Percentiles rank a stretch among this genome's conserved stretches.
These are phyloP conservation scores for Cynara cardunculus DNA, from an alignment of 129 eudicot species.

Conservation along the genomic window DNA sequence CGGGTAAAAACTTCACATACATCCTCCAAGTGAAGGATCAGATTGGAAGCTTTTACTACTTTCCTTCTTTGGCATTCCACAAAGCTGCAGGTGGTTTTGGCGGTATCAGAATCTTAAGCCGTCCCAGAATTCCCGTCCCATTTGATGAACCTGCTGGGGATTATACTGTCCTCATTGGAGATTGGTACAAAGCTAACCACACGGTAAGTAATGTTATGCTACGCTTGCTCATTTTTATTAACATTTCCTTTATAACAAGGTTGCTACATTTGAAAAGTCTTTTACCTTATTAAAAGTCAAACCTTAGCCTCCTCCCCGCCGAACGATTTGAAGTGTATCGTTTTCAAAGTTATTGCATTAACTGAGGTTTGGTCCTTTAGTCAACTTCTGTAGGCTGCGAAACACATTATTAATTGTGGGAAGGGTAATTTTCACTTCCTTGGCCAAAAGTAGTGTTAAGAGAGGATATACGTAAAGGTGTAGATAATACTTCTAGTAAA, in stretches of 20 bases:
- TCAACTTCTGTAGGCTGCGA: conserved; percentile 13
- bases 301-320: neutral
- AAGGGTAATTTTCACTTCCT: neutral
- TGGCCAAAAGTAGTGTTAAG: neutral
- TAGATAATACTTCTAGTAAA: neutral
- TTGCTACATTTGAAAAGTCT: neutral
- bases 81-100: conserved; percentile 97
- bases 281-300: conserved; percentile 20
- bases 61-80: conserved; percentile 68
- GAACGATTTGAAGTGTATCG: neutral
- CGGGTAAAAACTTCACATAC: conserved; percentile 85
- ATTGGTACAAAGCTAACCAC: conserved; percentile 80
- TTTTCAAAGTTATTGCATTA: conserved; percentile 7
- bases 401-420: neutral
- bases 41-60: conserved; percentile 85
- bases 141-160: conserved; percentile 72
- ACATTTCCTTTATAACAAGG: too few relatives aligned
- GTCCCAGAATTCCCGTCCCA: conserved; percentile 74
- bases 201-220: conserved; percentile 29
- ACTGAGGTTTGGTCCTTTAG: neutral
- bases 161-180: conserved; percentile 75
- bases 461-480: too few relatives aligned
- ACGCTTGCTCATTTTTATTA: neutral
- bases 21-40: conserved; percentile 77
- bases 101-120: conserved; percentile 64